phyloP scores from a whole-genome alignment of 2,329 filamentous ascomycete genomes.

The Fusarium bactridioides region DNA sequence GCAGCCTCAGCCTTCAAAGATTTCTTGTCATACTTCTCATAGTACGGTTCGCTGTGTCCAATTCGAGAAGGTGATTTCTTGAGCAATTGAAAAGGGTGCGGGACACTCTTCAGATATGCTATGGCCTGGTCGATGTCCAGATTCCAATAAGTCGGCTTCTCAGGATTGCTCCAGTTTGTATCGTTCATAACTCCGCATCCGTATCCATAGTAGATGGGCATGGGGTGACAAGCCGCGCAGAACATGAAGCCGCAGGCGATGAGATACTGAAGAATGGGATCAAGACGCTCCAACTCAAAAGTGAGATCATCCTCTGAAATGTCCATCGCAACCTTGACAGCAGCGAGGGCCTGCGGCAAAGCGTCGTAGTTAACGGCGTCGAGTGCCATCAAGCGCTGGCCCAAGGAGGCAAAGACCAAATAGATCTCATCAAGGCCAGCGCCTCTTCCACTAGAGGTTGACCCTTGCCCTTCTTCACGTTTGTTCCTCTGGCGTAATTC shows the following conservation, averaged over 20 bases:
- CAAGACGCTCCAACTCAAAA: not conserved
- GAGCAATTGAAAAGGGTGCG: not conserved
- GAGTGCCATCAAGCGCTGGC: not conserved
- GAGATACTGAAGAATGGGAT: not conserved
- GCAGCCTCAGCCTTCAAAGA: not conserved
- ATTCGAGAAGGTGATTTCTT: not conserved
- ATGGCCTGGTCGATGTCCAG: not conserved
- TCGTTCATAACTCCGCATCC: not conserved
- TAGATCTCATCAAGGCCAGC: not conserved
- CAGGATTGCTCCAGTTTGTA: not conserved
- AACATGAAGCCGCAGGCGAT: not conserved
- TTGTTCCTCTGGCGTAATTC: not conserved
- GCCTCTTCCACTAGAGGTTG: not conserved
- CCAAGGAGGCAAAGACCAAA: not conserved
- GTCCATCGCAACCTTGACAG: not conserved
- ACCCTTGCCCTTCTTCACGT: not conserved
- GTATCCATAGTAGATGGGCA: not conserved
- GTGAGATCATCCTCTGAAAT: not conserved
- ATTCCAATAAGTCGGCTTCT: not conserved
- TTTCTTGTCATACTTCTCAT: not conserved
- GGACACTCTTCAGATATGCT: not conserved
- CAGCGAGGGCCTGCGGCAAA: not conserved
- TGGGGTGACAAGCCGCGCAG: not conserved
- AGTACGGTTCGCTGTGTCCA: not conserved
- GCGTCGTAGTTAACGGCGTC: not conserved